Evolutionary conservation across 768 basidiomycete species (phyloP), one percentile per base, ranked within the genome.

Genomic region (Collybia mongolica): DNA sequence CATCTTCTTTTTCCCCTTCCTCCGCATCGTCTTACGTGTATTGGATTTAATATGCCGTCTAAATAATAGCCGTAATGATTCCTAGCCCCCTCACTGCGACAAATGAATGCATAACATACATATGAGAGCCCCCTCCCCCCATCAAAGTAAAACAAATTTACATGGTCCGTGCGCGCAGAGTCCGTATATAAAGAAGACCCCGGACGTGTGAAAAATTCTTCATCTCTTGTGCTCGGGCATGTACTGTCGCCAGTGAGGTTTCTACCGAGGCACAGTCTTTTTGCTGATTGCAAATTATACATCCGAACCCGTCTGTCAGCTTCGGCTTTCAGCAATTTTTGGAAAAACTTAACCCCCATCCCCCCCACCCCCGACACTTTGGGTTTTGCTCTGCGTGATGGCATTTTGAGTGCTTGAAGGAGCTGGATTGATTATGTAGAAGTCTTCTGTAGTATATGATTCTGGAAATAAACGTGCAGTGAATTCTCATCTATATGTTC

Each of bases 211-310:
- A 3, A 32, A 23, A 15, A 53, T 65, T 75, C 73, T 60, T 60
- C 60, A 85, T 85, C 85, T 87, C 86, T 92, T 92, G 88, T 90
- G 88, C 88, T 90, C 86, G 88, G 88, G 88, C 86, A 87, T 83
- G 88, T 84, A 88, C 86, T 88, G 85, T 89, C 86, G 32, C 32
- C 32, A 32, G 32, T 32, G 32, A 32, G 32, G 90, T 92, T 78
- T 83, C 76, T 88, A 91, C 89, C 86, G 90, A 92, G 87, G 83
- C 85, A 86, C 84, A 89, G 87, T 88, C 80, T 26, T 89, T 76
- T 91, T 90, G 89, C 88, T 91, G 85, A 86, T 91, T 91, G 88
- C 88, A 91, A 91, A 91, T 88, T 90, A 90, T 79, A 88, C 88
- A 91, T 91, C 89, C 89, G 87, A 89, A 90, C 87, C 69, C 88